A percentile compares a stretch with the other conserved stretches of the same genome.
phyloP scores from a whole-genome alignment of 495 filamentous ascomycete species.

The Neurospora intermedia region DNA sequence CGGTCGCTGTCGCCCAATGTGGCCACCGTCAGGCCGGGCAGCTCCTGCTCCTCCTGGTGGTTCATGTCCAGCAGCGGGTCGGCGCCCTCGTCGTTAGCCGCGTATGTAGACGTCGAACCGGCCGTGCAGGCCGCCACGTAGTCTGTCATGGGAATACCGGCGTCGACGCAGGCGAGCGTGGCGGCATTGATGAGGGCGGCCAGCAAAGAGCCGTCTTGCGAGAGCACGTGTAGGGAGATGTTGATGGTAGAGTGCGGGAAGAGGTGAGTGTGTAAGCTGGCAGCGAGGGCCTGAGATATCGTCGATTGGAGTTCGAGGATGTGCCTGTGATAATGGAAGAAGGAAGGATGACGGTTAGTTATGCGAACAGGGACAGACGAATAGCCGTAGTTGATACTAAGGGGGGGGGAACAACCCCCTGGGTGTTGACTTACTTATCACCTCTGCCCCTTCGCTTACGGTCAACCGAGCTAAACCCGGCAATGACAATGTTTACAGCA shows the following conservation, averaged over 20 bases:
- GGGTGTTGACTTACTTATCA: constrained; percentile 54
- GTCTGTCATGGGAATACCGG: constrained; percentile 87
- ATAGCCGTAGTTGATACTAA: no score
- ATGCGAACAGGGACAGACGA: not conserved
- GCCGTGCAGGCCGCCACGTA: constrained; percentile 83
- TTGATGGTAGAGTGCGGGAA: constrained; percentile 81
- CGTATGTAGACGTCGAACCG: constrained; percentile 60
- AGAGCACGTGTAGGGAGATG: constrained; percentile 77
- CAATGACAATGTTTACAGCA: constrained; percentile 73
- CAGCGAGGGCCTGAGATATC: constrained; percentile 60
- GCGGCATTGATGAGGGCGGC: constrained; percentile 85
- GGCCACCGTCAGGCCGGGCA: constrained; percentile 79
- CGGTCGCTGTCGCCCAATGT: constrained; percentile 63
- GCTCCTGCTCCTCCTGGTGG: constrained; percentile 73
- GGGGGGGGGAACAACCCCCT: not conserved
- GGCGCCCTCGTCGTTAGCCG: constrained; percentile 52
- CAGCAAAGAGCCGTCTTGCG: constrained; percentile 80
- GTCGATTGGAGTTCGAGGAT: constrained; percentile 70
- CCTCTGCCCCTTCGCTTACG: constrained; percentile 59
- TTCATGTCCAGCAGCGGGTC: constrained; percentile 89
- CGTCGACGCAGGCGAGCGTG: constrained; percentile 86
- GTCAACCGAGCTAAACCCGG: constrained; percentile 81
- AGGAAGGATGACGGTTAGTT: not conserved
- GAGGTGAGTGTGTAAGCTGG: constrained; percentile 69
- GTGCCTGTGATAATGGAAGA: constrained; percentile 41